A percentile compares a stretch with the other conserved stretches of the same genome.
phyloP scores from a whole-genome alignment of 23 red algal species.

The Gracilaria gracilis region DNA sequence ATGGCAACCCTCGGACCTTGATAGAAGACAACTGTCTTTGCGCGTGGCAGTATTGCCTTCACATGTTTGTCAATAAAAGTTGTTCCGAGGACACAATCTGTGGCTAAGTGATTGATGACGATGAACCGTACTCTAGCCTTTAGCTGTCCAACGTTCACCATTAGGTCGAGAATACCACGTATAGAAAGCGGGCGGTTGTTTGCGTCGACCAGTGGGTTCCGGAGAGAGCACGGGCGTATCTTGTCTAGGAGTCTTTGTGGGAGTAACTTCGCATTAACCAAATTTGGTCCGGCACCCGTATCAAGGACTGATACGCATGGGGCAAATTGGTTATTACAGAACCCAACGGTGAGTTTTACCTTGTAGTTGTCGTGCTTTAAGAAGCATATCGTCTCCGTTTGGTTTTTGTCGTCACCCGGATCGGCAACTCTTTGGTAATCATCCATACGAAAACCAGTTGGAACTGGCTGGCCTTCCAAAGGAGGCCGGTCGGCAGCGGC shows the following conservation, averaged over 20 bases:
- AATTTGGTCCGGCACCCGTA: slow-evolving; percentile 31
- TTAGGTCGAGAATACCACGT: not conserved
- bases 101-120: not conserved
- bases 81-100: not conserved
- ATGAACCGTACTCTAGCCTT: not conserved
- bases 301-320: slow-evolving; percentile 6
- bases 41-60: not conserved
- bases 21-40: not conserved
- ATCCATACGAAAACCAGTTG: not conserved
- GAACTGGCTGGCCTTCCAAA: not conserved
- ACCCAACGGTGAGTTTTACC: not conserved
- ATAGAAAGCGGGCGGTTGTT: not conserved
- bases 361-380: slow-evolving; percentile 7
- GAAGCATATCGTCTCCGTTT: no score
- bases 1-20: not conserved
- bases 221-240: not conserved
- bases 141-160: not conserved
- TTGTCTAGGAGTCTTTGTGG: not conserved
- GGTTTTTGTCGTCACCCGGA: no score
- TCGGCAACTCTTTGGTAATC: not conserved
- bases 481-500: not conserved
- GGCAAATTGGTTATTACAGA: not conserved
- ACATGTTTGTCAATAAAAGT: slow-evolving; percentile 26
- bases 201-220: not conserved
- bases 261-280: not conserved